Evolutionary conservation across 495 filamentous ascomycete species (phyloP), one percentile per base, ranked within the genome.

Genomic region (Eremomyces bilateralis): DNA sequence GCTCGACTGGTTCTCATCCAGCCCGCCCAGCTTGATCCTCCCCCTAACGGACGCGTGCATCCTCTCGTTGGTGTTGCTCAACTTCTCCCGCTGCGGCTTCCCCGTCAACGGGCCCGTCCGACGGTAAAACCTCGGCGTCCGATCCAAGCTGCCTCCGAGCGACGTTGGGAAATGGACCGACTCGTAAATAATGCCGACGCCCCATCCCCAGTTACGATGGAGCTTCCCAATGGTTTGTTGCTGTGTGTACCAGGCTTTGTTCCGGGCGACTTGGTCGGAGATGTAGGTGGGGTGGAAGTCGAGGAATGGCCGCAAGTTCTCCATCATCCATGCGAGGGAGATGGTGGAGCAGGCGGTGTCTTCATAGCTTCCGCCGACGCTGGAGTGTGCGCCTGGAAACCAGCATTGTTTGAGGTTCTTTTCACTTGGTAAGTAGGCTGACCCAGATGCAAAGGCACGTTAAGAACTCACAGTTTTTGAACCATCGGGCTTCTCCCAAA

Each of bases 331-430:
- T 2, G 56, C 54, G 16, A 65, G 42, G 0, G 58, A 45, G 18
- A 65, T 60, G 24, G 63, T n/a, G 4, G 57, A 34, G 17, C 55
- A 34, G 1, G 53, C 47, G 4, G 52, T 45, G 32, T 62, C 57
- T 8, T 35, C 15, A 17, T 48, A 50, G 2, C 65, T 62, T 3
- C 66, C 66, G 17, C 67, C 67, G 17, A 64, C 40, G 33, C 65
- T 62, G 21, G 53, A 51, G 38, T 71, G 65, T 2, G 56, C 60
- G 8, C 67, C 67, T 4, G 64, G 63, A 39, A 69, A 71, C 65
- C 67, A 70, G 20, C 58, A 55, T 45, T 71, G 67, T 30, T 42
- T 41, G 6, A 53, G 29, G 44, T 53, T 45, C 49, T 47, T 45
- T 42, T 21, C 33, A 36, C 12, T 31, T 41, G 35, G 21, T 43